Conservation (phyloP, 305 asterid genomes). For the Fraxinus velutina region DNA sequence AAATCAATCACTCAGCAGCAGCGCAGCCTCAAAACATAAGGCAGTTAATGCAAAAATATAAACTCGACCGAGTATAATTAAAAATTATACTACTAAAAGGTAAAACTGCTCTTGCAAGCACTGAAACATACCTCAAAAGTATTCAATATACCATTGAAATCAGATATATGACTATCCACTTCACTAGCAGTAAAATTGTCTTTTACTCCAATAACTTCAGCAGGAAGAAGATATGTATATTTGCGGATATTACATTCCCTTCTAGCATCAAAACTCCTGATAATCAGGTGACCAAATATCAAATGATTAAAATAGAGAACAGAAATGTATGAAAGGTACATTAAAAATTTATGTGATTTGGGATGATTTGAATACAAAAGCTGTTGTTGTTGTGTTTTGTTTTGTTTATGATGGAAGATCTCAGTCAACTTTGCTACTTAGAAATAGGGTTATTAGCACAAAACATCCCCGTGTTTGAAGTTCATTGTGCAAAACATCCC, state of each 20-base stretch:
- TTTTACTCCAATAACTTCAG: conserved; percentile 73
- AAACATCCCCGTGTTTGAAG: too few relatives aligned
- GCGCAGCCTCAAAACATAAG: background rate
- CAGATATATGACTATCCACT: conserved; percentile 58
- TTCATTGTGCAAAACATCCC: too few relatives aligned
- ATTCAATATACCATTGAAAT: conserved; percentile 62
- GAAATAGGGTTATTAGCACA: background rate
- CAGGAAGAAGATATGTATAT: conserved; percentile 87
- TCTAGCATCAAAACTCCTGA: conserved; percentile 88
- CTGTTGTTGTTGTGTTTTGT: background rate
- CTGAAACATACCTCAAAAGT: conserved; percentile 62
- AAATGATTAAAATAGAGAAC: background rate
- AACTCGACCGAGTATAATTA: background rate
- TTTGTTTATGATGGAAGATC: background rate
- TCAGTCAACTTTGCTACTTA: background rate
- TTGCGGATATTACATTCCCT: conserved; percentile 76
- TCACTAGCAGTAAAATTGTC: conserved; percentile 48
- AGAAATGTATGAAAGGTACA: background rate
- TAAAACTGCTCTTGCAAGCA: conserved; percentile 6
- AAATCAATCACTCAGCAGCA: conserved; percentile 1
- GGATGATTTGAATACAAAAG: conserved; percentile 1
- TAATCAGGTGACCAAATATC: conserved; percentile 19
- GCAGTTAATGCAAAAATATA: background rate
- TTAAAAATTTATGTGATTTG: background rate
- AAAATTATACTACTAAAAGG: conserved; percentile 1